These are phyloP conservation scores for Pholiota adiposa DNA, from an alignment of 1,284 basidiomycete genomes.

Conservation along the genomic window DNA sequence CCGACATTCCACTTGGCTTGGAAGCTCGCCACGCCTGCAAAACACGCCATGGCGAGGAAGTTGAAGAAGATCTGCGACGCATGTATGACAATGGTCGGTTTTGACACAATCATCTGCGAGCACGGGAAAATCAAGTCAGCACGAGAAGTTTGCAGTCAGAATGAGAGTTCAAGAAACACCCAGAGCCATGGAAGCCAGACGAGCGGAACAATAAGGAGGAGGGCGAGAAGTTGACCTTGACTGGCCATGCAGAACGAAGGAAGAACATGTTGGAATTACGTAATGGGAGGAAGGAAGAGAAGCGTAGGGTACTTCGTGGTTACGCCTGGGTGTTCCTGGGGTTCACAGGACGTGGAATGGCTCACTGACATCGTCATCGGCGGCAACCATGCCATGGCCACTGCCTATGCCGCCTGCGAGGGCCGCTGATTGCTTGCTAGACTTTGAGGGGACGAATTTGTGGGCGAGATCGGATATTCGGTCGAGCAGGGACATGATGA, in stretches of 20 bases:
- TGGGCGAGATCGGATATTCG: conserved; percentile 41
- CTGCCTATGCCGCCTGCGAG: conserved; percentile 56
- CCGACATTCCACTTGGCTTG: conserved; percentile 83
- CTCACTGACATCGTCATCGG: conserved; percentile 70
- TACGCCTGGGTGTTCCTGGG: conserved; percentile 11
- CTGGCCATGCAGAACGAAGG: conserved; percentile 44
- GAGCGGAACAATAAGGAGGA: conserved; percentile 65
- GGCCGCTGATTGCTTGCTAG: conserved; percentile 38
- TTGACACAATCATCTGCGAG: conserved; percentile 80
- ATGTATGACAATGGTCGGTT: conserved; percentile 77
- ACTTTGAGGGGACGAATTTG: conserved; percentile 41
- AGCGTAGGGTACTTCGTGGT: neutral
- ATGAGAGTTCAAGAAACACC: conserved; percentile 41
- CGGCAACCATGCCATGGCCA: conserved; percentile 61
- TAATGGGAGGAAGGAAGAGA: conserved; percentile 39
- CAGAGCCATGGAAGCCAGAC: conserved; percentile 67
- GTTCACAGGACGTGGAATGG: conserved; percentile 11
- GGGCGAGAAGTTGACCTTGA: conserved; percentile 46
- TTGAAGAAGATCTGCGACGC: conserved; percentile 83
- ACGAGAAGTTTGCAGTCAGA: conserved; percentile 15
- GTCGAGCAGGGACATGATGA: conserved; percentile 47
- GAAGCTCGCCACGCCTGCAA: conserved; percentile 84
- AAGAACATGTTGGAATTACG: conserved; percentile 56
- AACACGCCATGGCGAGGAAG: conserved; percentile 88
- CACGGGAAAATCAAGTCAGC: conserved; percentile 15